A percentile compares a stretch with the other conserved stretches of the same genome.
Conservation (phyloP, 176 grass and related monocot species). For the Oryza meyeriana region DNA sequence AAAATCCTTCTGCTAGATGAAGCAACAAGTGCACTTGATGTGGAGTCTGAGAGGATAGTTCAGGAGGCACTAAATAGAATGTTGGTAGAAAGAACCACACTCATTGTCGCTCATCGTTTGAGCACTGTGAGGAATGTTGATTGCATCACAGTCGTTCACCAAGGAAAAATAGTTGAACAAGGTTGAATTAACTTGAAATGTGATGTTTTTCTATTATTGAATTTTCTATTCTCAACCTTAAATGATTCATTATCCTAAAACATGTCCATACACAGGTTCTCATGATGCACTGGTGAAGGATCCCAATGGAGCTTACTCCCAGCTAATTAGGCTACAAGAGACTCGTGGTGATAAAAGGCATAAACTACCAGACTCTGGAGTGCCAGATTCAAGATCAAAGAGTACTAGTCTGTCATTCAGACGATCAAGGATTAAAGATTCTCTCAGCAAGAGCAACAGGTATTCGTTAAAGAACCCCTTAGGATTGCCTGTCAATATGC, state of each 20-base stretch:
- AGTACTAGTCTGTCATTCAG: slow-evolving; percentile 33
- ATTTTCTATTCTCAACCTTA: neutral
- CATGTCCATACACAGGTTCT: slow-evolving; percentile 41
- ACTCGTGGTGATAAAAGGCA: slow-evolving; percentile 21
- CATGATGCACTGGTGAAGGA: slow-evolving; percentile 74
- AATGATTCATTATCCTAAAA: neutral
- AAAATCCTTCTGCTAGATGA: slow-evolving; percentile 86
- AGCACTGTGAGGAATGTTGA: slow-evolving; percentile 81
- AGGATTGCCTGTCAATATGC: slow-evolving; percentile 24
- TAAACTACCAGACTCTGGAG: slow-evolving; percentile 12
- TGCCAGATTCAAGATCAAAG: slow-evolving; percentile 30
- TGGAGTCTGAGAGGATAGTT: slow-evolving; percentile 78
- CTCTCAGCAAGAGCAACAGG: slow-evolving; percentile 39
- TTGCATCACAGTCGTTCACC: slow-evolving; percentile 59
- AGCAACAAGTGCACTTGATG: slow-evolving; percentile 91
- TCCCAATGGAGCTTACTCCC: slow-evolving; percentile 63
- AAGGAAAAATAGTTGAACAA: slow-evolving; percentile 85
- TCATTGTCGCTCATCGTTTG: slow-evolving; percentile 77
- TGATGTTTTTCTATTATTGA: slow-evolving; percentile 5
- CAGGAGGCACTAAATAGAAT: slow-evolving; percentile 76
- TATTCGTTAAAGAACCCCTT: slow-evolving; percentile 38
- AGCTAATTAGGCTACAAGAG: slow-evolving; percentile 70
- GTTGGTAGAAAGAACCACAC: slow-evolving; percentile 69
- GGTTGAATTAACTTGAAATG: slow-evolving; percentile 33
- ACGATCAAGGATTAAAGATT: slow-evolving; percentile 43